phyloP scores from a whole-genome alignment of 139 green algal genomes.

The Chlorokybus atmophyticus region DNA sequence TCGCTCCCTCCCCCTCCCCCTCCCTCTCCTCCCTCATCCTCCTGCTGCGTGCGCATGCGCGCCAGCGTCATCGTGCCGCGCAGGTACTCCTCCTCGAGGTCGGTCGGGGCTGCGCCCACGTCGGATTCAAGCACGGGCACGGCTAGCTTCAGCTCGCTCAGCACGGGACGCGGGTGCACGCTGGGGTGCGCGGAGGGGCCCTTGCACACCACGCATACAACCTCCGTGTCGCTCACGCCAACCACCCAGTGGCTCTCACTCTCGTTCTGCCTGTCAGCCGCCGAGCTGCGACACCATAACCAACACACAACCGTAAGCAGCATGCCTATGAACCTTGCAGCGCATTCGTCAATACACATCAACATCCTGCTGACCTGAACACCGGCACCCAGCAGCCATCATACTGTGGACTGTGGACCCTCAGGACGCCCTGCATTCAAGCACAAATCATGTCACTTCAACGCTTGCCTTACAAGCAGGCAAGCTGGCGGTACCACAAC shows the following conservation, averaged over 20 bases:
- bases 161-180: conserved; percentile 44
- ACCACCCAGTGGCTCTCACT: conserved; percentile 60
- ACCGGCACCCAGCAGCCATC: conserved; percentile 57
- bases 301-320: too few species aligned
- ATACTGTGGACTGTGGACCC: conserved; percentile 33
- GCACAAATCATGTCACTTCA: too few species aligned
- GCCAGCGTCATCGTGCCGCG: not conserved
- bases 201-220: conserved; percentile 53
- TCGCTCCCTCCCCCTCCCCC: conserved; percentile 27
- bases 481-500: too few species aligned
- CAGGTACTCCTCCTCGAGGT: conserved; percentile 4
- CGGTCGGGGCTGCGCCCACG: not conserved
- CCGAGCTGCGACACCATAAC: too few species aligned
- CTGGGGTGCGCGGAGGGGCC: conserved; percentile 21
- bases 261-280: conserved; percentile 21
- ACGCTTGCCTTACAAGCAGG: too few species aligned
- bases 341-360: not conserved
- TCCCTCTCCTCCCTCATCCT: conserved; percentile 16
- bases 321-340: too few species aligned
- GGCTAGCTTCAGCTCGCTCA: conserved; percentile 38
- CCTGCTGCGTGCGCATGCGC: not conserved
- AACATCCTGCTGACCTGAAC: conserved; percentile 23
- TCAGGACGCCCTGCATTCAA: conserved; percentile 42
- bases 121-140: conserved; percentile 34
- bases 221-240: conserved; percentile 32